These are phyloP conservation scores for Immersiporthe knoxdaviesiana DNA, from an alignment of 2,329 filamentous ascomycete genomes.

Conservation along the genomic window DNA sequence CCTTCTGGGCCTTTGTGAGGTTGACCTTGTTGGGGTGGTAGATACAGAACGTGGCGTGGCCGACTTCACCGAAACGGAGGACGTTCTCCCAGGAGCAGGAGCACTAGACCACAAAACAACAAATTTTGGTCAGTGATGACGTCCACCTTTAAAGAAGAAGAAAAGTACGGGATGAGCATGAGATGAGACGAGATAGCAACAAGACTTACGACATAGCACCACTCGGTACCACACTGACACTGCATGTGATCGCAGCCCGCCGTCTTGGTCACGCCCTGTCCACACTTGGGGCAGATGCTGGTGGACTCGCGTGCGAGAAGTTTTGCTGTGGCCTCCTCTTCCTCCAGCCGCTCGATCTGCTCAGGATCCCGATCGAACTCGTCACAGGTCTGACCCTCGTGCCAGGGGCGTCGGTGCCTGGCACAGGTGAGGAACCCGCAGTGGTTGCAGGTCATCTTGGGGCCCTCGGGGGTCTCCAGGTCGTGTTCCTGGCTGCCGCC, in stretches of 20 bases:
- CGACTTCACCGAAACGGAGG: slow-evolving; percentile 17
- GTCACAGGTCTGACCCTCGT: slow-evolving; percentile 21
- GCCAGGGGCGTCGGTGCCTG: slow-evolving; percentile 27
- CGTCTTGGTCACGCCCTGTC: slow-evolving; percentile 28
- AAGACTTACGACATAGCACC: slow-evolving; percentile 27
- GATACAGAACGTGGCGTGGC: slow-evolving; percentile 27
- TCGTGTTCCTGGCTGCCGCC: slow-evolving; percentile 26
- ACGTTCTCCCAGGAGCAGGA: slow-evolving; percentile 26
- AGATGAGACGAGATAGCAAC: not conserved
- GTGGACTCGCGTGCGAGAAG: slow-evolving; percentile 18
- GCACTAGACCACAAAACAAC: not conserved
- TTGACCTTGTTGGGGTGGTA: slow-evolving; percentile 29
- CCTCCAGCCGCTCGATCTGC: slow-evolving; percentile 27
- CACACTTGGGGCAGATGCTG: slow-evolving; percentile 28
- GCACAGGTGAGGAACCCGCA: slow-evolving; percentile 24
- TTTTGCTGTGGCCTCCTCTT: slow-evolving; percentile 28
- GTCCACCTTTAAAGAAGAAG: rapidly evolving
- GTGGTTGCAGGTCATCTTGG: slow-evolving; percentile 26
- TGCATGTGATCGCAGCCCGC: slow-evolving; percentile 26
- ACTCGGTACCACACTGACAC: slow-evolving; percentile 25
- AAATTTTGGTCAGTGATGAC: not conserved
- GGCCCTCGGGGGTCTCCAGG: slow-evolving; percentile 2
- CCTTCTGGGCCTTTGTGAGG: slow-evolving; percentile 23
- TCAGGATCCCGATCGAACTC: slow-evolving; percentile 25
- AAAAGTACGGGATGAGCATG: not conserved